phyloP scores from a whole-genome alignment of 2,329 filamentous ascomycete species.

The Zasmidium cellare region DNA sequence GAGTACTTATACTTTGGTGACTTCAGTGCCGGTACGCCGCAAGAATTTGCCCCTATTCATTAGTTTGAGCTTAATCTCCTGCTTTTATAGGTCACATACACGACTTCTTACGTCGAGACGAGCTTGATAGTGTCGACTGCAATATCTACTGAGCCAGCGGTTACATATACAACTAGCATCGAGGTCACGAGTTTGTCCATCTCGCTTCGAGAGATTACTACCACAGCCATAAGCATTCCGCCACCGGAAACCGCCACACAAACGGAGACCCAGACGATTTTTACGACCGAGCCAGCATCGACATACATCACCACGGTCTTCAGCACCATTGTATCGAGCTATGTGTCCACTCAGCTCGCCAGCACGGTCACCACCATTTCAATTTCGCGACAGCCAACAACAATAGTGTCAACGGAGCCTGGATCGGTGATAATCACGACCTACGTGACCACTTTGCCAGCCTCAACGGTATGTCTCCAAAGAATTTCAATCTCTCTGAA shows the following conservation, averaged over 20 bases:
- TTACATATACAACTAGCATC: background rate
- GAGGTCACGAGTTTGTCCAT: background rate
- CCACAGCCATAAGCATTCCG: background rate
- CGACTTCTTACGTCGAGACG: background rate
- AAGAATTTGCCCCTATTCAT: background rate
- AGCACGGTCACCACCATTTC: background rate
- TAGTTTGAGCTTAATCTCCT: no score
- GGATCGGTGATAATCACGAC: background rate
- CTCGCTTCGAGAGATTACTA: background rate
- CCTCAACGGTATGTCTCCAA: background rate
- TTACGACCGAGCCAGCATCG: background rate
- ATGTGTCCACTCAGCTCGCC: background rate
- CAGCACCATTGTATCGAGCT: background rate
- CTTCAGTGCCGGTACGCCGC: background rate
- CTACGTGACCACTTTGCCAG: background rate
- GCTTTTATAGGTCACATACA: background rate
- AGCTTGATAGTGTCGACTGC: background rate
- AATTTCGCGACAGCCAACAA: background rate
- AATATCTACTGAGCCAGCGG: background rate
- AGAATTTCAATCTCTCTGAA: no score
- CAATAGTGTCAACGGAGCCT: background rate
- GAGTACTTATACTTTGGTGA: background rate
- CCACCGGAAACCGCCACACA: background rate
- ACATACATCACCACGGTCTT: background rate
- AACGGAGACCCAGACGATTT: background rate